Percentiles rank a stretch among this genome's conserved stretches.
Evolutionary conservation across 1,284 basidiomycete genomes (phyloP).

Genomic region (Stygiomarasmius scandens): DNA sequence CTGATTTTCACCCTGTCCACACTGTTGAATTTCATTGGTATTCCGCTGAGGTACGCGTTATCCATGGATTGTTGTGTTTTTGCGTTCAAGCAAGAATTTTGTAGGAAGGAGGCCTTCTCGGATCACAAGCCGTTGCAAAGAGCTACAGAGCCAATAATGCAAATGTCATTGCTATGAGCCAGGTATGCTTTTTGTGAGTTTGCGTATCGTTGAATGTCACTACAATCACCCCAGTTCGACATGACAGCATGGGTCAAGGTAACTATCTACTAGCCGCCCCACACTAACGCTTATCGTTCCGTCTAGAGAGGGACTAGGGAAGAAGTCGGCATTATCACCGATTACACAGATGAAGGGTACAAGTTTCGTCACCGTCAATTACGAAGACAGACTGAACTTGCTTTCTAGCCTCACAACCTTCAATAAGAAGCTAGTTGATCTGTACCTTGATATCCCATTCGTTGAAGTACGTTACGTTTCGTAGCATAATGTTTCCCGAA

Average conservation of each 20-base stretch:
- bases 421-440: slow-evolving; percentile 75
- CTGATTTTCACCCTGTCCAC: slow-evolving; percentile 76
- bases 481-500: neutral
- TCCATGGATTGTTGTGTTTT: neutral
- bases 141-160: slow-evolving; percentile 67
- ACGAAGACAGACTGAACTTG: slow-evolving; percentile 3
- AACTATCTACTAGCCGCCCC: slow-evolving; percentile 8
- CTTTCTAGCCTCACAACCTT: slow-evolving; percentile 70
- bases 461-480: slow-evolving; percentile 46
- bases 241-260: slow-evolving; percentile 97
- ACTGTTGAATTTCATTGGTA: slow-evolving; percentile 97
- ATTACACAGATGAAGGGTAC: slow-evolving; percentile 72
- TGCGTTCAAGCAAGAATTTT: neutral
- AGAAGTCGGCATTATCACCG: slow-evolving; percentile 81
- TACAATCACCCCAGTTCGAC: slow-evolving; percentile 63
- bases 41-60: slow-evolving; percentile 74
- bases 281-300: slow-evolving; percentile 17
- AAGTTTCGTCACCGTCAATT: slow-evolving; percentile 33
- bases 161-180: slow-evolving; percentile 87
- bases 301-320: slow-evolving; percentile 73
- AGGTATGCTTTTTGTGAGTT: no score
- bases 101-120: slow-evolving; percentile 92
- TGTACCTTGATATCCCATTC: slow-evolving; percentile 80
- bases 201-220: no score
- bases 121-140: slow-evolving; percentile 88